Evolutionary conservation across 352 stramenopile genomes (phyloP), one percentile per base, ranked within the genome.

Genomic region (Plasmopara halstedii): DNA sequence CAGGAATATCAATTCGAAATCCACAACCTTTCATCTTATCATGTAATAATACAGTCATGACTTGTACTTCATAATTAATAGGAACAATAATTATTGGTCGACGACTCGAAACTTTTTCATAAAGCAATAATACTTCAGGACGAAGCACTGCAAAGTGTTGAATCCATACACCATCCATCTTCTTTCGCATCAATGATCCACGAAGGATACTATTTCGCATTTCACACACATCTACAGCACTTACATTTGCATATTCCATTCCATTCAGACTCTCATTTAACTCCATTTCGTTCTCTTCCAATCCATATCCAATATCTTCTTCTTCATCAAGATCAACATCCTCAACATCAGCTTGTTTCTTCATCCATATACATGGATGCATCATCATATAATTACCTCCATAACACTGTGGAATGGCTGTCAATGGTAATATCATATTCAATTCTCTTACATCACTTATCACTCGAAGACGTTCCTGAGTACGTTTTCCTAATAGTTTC

Each of bases 231-330:
- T 74, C 67, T 10, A 85, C 73, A 25, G 56, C 56, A 25, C 69
- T 83, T 31, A 78, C 84, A 18, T 69, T 66, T 2, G 78, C 78
- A 49, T 90, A 90, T 45, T 90, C 75, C 78, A 90, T 90, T 40
- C 78, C 78, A 33, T 88, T 88, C 20, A 90, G 61, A 34, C 66
- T 85, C 36, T 60, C 56, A 17, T 56, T 56, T 0, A 41, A 42
- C 32, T 64, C 56, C 2, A 56, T 19, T 36, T 60, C 50, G 0
- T 31, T 45, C 19, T 60, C 56, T 43, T 60, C 56, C 9, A 64
- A 35, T 13, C 50, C 56, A 27, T 67, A 64, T 47, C 82, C 71
- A 29, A 66, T 83, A 36, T 66, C 50, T 39, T 73, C 48, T 34
- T 84, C 72, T 17, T 73, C 50, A 22, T 69, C 52, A 13, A 90